Conservation (phyloP, 805 yeast species). For the Candida caryicola region DNA sequence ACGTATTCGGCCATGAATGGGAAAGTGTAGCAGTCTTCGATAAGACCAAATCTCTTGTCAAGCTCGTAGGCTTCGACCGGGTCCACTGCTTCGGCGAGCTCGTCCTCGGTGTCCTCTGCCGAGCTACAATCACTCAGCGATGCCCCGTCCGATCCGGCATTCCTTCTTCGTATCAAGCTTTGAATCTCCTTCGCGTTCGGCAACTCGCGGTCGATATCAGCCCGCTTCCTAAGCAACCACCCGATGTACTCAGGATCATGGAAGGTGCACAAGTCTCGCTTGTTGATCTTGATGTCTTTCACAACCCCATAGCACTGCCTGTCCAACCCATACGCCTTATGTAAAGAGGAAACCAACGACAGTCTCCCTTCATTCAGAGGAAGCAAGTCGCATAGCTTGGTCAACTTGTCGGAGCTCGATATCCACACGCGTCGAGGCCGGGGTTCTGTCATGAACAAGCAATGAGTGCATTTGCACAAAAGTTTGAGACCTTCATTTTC, state of each 20-base stretch:
- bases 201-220: not conserved
- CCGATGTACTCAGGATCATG: slow-evolving; percentile 48
- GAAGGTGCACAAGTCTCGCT: slow-evolving; percentile 43
- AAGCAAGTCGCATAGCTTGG: slow-evolving; percentile 35
- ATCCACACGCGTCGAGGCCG: slow-evolving; percentile 18
- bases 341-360: slow-evolving; percentile 39
- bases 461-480: too few relatives aligned
- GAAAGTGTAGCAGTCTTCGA: slow-evolving; percentile 64
- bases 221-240: slow-evolving; percentile 30
- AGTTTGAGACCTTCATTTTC: too few relatives aligned
- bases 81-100: slow-evolving; percentile 10
- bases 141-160: not conserved
- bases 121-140: slow-evolving; percentile 6
- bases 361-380: slow-evolving; percentile 57
- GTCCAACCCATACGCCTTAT: slow-evolving; percentile 40
- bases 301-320: slow-evolving; percentile 22
- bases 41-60: slow-evolving; percentile 43
- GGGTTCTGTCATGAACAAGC: slow-evolving; percentile 1
- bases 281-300: slow-evolving; percentile 22
- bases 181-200: not conserved
- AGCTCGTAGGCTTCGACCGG: slow-evolving; percentile 1
- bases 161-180: too few relatives aligned
- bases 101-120: slow-evolving; percentile 11
- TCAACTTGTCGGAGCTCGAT: slow-evolving; percentile 16
- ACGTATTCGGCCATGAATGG: slow-evolving; percentile 52